Evolutionary conservation across 163 green algal species (phyloP), one percentile per base, ranked within the genome.

Genomic region (Chloroidium sp.): DNA sequence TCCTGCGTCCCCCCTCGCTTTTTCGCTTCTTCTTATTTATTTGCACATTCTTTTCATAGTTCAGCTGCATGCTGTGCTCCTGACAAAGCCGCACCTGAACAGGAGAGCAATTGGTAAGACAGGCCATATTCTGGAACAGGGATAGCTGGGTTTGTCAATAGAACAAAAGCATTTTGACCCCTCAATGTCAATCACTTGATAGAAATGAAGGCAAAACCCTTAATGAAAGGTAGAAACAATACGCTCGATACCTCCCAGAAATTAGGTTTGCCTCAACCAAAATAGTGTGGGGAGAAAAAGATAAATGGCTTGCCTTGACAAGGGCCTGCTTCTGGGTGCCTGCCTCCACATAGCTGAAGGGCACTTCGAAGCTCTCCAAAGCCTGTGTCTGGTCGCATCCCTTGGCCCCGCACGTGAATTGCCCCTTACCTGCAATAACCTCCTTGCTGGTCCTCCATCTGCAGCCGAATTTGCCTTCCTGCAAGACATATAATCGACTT

Each of bases 281-380:
- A 36, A 36, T 36, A 36, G 36, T 36, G 36, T 36, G 36, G 36
- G 36, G 36, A 36, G 36, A 36, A 36, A 36, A 36, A 36, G 36
- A 36, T 36, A 36, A 36, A 36, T 36, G 36, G 69, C 2, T 2
- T 69, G 96, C 79, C 85, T 97, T 97, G 2, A 97, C 93, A 60
- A 97, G 86, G 2, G 93, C 92, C 81, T 92, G 88, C 85, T 95
- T 96, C 3, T 77, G 69, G 77, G 91, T 78, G 36, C 91, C 93
- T 0, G 86, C 90, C 83, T 97, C 94, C 69, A 78, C 61, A 82
- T 97, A 97, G 0, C 74, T 62, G 62, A 76, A 80, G 59, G 92
- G 92, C n/a, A 97, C 89, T 85, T 97, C 94, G 75, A 93, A 97
- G 76, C 84, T 93, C 69, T 82, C 87, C 62, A 97, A 85, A 0